These are phyloP conservation scores for Paradendryphiella salina DNA, from an alignment of 2,329 filamentous ascomycete species.

Conservation along the genomic window DNA sequence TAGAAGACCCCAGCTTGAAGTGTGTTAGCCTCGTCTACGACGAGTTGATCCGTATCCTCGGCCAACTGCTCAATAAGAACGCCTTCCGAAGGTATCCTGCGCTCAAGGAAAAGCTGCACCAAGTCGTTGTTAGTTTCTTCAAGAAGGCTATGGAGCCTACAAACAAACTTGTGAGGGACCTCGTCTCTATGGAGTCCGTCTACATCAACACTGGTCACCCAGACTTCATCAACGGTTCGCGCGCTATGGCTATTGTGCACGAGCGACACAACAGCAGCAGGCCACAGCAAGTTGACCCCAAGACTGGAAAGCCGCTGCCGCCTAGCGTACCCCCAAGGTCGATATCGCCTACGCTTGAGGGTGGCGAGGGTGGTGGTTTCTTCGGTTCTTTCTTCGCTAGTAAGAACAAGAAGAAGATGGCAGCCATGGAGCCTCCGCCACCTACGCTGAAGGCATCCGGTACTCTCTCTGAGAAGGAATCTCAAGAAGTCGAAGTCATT, in stretches of 20 bases:
- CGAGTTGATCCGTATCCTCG: slow-evolving; percentile 92
- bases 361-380: slow-evolving; percentile 71
- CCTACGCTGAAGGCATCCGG: slow-evolving; percentile 92
- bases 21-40: slow-evolving; percentile 97
- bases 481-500: slow-evolving; percentile 96
- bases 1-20: slow-evolving; percentile 96
- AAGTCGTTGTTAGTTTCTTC: slow-evolving; percentile 90
- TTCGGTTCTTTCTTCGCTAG: slow-evolving; percentile 98
- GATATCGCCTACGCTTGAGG: slow-evolving; percentile 72
- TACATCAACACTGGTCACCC: slow-evolving; percentile 99
- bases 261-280: slow-evolving; percentile 81
- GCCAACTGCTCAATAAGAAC: slow-evolving; percentile 83
- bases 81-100: slow-evolving; percentile 91
- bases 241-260: slow-evolving; percentile 97
- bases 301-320: slow-evolving; percentile 93
- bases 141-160: slow-evolving; percentile 98
- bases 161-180: slow-evolving; percentile 91
- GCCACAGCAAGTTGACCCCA: slow-evolving; percentile 94
- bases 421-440: slow-evolving; percentile 97
- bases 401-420: slow-evolving; percentile 99
- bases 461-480: slow-evolving; percentile 89
- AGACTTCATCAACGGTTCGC: slow-evolving; percentile 94
- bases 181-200: slow-evolving; percentile 93
- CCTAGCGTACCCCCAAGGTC: slow-evolving; percentile 69
- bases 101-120: slow-evolving; percentile 95